Base-by-base conservation (phyloP, 2,329 filamentous ascomycete genomes). In the Bipolaris gigantea region DNA sequence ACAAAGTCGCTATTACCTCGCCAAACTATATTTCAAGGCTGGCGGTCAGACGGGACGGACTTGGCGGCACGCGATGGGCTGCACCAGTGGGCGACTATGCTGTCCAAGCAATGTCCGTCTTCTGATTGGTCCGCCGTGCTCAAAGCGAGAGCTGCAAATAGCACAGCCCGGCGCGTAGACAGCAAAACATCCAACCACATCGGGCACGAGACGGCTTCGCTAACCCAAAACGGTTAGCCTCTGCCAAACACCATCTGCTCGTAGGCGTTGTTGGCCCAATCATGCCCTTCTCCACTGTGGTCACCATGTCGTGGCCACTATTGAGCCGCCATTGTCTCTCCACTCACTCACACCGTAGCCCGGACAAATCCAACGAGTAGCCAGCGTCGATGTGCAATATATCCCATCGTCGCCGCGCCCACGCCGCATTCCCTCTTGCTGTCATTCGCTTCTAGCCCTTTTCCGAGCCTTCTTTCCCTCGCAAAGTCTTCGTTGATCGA, bases 401-500 rank as follows among this genome's bases (percentile, higher is more conserved):
- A 74, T 73, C 66, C 70, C 65, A 54, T 56, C 50, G 48, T 44
- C 53, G 45, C 61, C 54, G 58, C 62, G 66, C 70, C 51, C 66
- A 65, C 64, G 65, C 59, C 64, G 62, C 60, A 48, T 57, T 53
- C 61, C 54, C 55, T 66, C 58, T 69, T 56, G 30, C 42, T 54
- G 47, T 52, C 58, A 73, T 74, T 73, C 71, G 62, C 61, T 74
- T 74, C 71, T 67, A 46, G 44, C 56, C 52, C 57, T 64, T 60
- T 61, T 66, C 63, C 59, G 67, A 66, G 69, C 59, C 55, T 53
- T 56, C 38, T 49, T 56, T 64, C 58, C 61, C 57, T 36, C 55
- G 49, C 52, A 36, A 57, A 66, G 65, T 56, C 69, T 75, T 77
- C 76, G 77, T 79, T 77, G 76, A 77, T 69, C 76, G 77, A 77